phyloP scores from a whole-genome alignment of 768 basidiomycete species.

The Tulasnella sp. region DNA sequence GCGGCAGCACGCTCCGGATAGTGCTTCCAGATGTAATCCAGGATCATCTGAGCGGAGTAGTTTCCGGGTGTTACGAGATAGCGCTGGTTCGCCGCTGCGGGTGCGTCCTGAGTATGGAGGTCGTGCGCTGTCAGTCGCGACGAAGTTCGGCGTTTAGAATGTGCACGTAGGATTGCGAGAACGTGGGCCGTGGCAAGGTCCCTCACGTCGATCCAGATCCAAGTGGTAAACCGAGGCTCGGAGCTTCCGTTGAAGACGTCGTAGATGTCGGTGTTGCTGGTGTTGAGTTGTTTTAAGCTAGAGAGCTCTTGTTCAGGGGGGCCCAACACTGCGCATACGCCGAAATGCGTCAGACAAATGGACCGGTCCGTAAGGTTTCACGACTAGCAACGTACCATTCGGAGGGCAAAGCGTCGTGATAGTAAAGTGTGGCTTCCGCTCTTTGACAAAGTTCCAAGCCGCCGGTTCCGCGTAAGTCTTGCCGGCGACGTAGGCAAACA shows the following conservation, averaged over 20 bases:
- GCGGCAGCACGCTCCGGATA: constrained; percentile 8
- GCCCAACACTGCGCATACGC: background rate
- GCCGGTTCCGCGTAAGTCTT: constrained; percentile 56
- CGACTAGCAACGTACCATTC: constrained; percentile 25
- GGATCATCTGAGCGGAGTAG: constrained; percentile 1
- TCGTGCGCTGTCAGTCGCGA: background rate
- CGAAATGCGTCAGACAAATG: background rate
- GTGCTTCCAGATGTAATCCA: constrained; percentile 9
- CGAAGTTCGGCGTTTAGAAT: background rate
- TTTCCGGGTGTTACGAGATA: constrained; percentile 6
- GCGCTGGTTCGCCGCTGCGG: constrained; percentile 10
- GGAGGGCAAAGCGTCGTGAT: constrained; percentile 49
- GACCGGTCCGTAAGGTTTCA: background rate
- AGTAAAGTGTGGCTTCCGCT: constrained; percentile 30
- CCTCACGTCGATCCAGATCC: constrained; percentile 23
- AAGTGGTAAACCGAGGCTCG: background rate
- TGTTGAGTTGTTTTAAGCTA: constrained; percentile 4
- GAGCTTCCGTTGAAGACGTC: constrained; percentile 1
- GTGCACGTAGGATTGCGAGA: constrained; percentile 15
- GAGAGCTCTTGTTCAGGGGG: constrained; percentile 13
- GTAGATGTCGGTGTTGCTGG: background rate
- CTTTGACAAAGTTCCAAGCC: constrained; percentile 39
- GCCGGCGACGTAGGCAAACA: constrained; percentile 38
- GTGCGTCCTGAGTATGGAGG: background rate
- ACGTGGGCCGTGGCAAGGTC: constrained; percentile 23